These are phyloP conservation scores for Taxawa tesnikishii DNA, from an alignment of 2,329 filamentous ascomycete species.

Conservation along the genomic window DNA sequence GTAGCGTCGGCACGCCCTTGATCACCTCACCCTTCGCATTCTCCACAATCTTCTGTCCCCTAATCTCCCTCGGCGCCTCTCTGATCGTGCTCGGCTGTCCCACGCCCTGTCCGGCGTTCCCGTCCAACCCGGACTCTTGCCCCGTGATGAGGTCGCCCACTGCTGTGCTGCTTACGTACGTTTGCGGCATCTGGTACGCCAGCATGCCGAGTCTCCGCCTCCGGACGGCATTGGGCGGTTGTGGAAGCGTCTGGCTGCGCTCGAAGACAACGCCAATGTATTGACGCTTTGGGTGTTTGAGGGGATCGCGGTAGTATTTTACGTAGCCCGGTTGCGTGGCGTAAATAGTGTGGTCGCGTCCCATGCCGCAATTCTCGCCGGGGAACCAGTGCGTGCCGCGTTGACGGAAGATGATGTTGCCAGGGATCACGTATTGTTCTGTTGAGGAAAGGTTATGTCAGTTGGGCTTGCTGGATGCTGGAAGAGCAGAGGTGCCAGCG, in stretches of 20 bases:
- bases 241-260: slow-evolving; percentile 67
- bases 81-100: slow-evolving; percentile 11
- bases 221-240: slow-evolving; percentile 59
- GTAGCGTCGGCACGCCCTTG: slow-evolving; percentile 26
- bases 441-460: slow-evolving; percentile 5
- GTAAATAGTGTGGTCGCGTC: slow-evolving; percentile 92
- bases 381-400: slow-evolving; percentile 89
- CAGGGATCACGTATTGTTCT: slow-evolving; percentile 89
- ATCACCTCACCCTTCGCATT: slow-evolving; percentile 17
- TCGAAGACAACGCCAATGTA: slow-evolving; percentile 92
- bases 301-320: slow-evolving; percentile 88
- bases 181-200: slow-evolving; percentile 26
- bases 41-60: slow-evolving; percentile 12
- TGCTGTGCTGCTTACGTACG: slow-evolving; percentile 4
- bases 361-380: slow-evolving; percentile 90
- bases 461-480: background rate
- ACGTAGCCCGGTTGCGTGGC: slow-evolving; percentile 79
- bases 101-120: slow-evolving; percentile 8
- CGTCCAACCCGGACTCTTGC: slow-evolving; percentile 8
- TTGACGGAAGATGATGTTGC: slow-evolving; percentile 97
- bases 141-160: slow-evolving; percentile 8
- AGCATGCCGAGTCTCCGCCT: slow-evolving; percentile 66
- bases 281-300: slow-evolving; percentile 69
- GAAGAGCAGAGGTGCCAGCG: background rate
- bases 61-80: slow-evolving; percentile 11